phyloP scores from a whole-genome alignment of 2,329 filamentous ascomycete species.

The Ceratocystiopsis minuta region DNA sequence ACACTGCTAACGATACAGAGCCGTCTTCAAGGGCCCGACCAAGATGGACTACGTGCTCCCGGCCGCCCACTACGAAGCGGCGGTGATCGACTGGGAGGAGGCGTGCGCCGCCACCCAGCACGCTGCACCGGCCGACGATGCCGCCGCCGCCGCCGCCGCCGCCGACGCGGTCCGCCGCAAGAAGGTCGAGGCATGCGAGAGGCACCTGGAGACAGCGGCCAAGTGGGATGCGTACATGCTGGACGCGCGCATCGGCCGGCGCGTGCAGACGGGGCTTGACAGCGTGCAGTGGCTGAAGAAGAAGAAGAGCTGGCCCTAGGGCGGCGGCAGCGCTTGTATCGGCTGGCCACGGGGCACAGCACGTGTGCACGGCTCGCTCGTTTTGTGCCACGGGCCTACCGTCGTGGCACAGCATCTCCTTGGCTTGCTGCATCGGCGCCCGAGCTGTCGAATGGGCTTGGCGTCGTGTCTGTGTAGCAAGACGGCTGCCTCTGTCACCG shows the following conservation, averaged over 20 bases:
- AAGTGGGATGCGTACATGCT: conserved; percentile 56
- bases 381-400: no score
- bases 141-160: conserved; percentile 3
- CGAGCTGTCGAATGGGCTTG: no score
- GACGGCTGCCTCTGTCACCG: no score
- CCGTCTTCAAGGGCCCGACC: conserved; percentile 36
- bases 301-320: conserved; percentile 20
- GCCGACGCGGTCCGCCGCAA: conserved; percentile 21
- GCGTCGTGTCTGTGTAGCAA: no score
- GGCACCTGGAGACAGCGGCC: conserved; percentile 47
- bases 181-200: conserved; percentile 42
- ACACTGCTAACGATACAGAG: conserved; percentile 19
- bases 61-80: conserved; percentile 72
- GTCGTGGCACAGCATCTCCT: no score
- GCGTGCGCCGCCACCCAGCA: conserved; percentile 22
- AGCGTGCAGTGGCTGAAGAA: conserved; percentile 39
- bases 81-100: conserved; percentile 62
- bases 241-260: conserved; percentile 57
- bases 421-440: no score
- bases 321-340: no score
- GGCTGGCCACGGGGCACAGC: no score
- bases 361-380: no score
- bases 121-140: conserved; percentile 7
- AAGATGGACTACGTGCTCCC: conserved; percentile 57
- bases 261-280: conserved; percentile 50